A percentile compares a stretch with the other conserved stretches of the same genome.
phyloP scores from a whole-genome alignment of 2,329 filamentous ascomycete genomes.

The Thielaviopsis ethacetica region DNA sequence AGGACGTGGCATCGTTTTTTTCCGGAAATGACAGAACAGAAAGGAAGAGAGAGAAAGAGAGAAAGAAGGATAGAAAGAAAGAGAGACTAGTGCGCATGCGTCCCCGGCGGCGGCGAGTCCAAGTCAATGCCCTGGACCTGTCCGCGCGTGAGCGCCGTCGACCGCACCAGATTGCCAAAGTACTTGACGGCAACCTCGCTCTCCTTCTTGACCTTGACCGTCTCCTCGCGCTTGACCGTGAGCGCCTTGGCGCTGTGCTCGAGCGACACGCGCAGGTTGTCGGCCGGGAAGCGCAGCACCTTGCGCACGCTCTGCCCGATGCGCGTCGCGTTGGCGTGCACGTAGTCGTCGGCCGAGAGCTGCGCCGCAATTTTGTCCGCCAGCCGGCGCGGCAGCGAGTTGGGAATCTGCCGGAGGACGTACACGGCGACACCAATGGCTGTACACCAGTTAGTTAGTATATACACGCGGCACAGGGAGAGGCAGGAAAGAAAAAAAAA shows the following conservation, averaged over 20 bases:
- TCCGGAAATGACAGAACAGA: background rate
- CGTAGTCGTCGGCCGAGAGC: conserved; percentile 74
- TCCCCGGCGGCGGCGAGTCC: conserved; percentile 31
- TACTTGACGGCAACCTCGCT: conserved; percentile 80
- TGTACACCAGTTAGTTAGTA: conserved; percentile 26
- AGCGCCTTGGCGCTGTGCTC: conserved; percentile 78
- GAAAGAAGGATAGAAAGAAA: no score
- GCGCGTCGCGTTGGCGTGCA: conserved; percentile 71
- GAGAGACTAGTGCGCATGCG: background rate
- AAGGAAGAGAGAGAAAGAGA: no score
- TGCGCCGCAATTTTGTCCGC: conserved; percentile 70
- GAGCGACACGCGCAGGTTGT: conserved; percentile 68
- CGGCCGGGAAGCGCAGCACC: conserved; percentile 73
- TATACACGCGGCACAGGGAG: background rate
- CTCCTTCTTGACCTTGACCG: conserved; percentile 63
- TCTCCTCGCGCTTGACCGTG: conserved; percentile 61
- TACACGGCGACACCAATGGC: conserved; percentile 63
- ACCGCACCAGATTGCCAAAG: conserved; percentile 68
- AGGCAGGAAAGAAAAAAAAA: background rate
- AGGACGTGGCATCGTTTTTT: background rate
- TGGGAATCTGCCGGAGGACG: conserved; percentile 71
- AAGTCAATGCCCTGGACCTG: conserved; percentile 37
- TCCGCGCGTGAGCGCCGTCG: conserved; percentile 36
- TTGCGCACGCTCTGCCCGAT: conserved; percentile 77
- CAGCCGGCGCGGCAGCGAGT: conserved; percentile 73